Evolutionary conservation across 352 stramenopile species (phyloP).

Genomic region (Phytophthora syringae): DNA sequence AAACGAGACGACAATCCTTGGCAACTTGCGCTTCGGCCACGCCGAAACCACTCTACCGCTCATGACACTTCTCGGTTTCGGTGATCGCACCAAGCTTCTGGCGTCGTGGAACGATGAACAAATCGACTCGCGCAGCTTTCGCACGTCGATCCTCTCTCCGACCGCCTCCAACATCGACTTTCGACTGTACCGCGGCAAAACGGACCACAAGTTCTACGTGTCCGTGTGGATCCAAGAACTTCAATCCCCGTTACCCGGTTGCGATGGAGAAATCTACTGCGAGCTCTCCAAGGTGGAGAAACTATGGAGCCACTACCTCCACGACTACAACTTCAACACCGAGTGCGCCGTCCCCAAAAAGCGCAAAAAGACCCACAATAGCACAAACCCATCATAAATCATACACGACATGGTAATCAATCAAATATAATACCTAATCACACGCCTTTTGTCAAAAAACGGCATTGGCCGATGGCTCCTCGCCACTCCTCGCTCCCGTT

Average conservation of each 20-base stretch:
- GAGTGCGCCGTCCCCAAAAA: slow-evolving; percentile 43
- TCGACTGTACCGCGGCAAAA: slow-evolving; percentile 53
- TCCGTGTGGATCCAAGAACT: slow-evolving; percentile 61
- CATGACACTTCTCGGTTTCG: slow-evolving; percentile 72
- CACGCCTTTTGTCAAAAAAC: too few relatives aligned
- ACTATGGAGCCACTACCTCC: slow-evolving; percentile 65
- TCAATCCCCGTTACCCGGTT: slow-evolving; percentile 46
- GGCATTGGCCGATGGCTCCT: too few relatives aligned
- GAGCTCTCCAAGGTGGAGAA: slow-evolving; percentile 49
- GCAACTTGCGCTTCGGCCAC: slow-evolving; percentile 69
- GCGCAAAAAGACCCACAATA: too few relatives aligned
- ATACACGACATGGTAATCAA: too few relatives aligned
- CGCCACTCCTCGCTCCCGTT: slow-evolving; percentile 1
- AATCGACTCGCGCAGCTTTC: slow-evolving; percentile 59
- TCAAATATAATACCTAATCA: too few relatives aligned
- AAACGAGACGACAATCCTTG: slow-evolving; percentile 40
- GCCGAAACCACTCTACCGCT: slow-evolving; percentile 81
- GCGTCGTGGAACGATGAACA: slow-evolving; percentile 42
- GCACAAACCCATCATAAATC: too few relatives aligned
- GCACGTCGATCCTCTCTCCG: slow-evolving; percentile 59
- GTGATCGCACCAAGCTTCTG: slow-evolving; percentile 38
- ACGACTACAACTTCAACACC: slow-evolving; percentile 44
- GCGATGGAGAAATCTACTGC: slow-evolving; percentile 50
- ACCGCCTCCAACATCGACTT: slow-evolving; percentile 82
- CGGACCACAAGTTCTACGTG: slow-evolving; percentile 52